These are phyloP conservation scores for Monosiga brevicollis DNA, from an alignment of 78 protist species.

Conservation along the genomic window DNA sequence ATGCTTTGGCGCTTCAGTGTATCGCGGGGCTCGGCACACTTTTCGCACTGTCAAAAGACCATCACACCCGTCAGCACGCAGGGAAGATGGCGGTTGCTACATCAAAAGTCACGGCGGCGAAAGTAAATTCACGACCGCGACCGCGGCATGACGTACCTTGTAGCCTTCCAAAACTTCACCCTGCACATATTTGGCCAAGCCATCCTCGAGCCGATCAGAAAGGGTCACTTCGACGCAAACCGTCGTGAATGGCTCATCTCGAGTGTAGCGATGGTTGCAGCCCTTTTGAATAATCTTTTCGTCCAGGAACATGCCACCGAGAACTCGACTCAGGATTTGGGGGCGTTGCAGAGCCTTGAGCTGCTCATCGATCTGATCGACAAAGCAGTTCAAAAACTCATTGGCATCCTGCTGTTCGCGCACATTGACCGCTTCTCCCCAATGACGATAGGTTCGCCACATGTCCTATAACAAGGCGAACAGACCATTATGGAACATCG, in stretches of 20 bases:
- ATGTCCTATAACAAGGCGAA: neutral
- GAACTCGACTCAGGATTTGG: neutral
- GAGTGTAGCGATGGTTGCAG: neutral
- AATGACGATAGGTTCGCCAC: neutral
- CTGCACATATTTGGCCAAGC: neutral
- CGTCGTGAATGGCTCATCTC: neutral
- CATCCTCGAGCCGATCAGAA: neutral
- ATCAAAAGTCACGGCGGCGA: no score
- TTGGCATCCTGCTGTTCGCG: slow-evolving; percentile 25
- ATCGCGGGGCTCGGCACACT: slow-evolving; percentile 19
- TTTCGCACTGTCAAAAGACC: slow-evolving; percentile 24
- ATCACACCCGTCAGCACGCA: no score
- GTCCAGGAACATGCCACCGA: slow-evolving; percentile 10
- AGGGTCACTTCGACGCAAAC: slow-evolving; percentile 8
- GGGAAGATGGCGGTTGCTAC: no score
- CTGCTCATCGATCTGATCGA: slow-evolving; percentile 24
- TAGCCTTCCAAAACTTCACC: slow-evolving; percentile 55
- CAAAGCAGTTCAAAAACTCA: slow-evolving; percentile 33
- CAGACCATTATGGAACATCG: neutral
- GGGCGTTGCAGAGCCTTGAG: neutral
- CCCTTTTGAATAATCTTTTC: slow-evolving; percentile 2
- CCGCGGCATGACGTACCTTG: slow-evolving; percentile 7
- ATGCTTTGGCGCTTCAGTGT: neutral
- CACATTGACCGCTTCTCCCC: slow-evolving; percentile 16
- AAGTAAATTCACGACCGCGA: no score